Evolutionary conservation across 2,329 filamentous ascomycete species (phyloP).

Genomic region (Talaromyces sp.): DNA sequence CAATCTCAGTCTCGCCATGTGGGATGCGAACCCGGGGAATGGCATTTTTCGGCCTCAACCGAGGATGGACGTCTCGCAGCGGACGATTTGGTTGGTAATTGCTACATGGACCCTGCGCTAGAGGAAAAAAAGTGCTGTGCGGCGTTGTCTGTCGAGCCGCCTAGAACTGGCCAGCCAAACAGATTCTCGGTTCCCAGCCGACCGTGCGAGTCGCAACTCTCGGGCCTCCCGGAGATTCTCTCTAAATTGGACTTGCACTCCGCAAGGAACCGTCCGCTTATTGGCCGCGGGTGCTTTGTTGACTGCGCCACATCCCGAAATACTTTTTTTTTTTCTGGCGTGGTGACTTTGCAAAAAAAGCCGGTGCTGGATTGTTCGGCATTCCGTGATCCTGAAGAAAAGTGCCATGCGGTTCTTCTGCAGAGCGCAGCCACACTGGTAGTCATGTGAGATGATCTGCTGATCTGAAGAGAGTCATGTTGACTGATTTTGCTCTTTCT

Average conservation of each 20-base stretch:
- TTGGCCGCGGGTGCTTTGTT: neutral
- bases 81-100: neutral
- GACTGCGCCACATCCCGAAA: conserved; percentile 13
- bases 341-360: neutral
- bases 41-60: conserved; percentile 12
- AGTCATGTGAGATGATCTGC: too few species aligned
- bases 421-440: too few species aligned
- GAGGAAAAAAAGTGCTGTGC: neutral
- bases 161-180: conserved; percentile 22
- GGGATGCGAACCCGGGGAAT: conserved; percentile 18
- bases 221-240: conserved; percentile 12
- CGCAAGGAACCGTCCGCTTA: neutral
- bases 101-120: conserved; percentile 1
- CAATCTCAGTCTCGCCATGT: conserved; percentile 13
- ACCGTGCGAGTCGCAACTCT: conserved; percentile 7
- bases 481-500: too few species aligned
- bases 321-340: neutral
- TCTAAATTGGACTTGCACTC: conserved; percentile 5
- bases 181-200: conserved; percentile 29
- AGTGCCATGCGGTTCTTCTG: too few species aligned
- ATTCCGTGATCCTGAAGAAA: neutral
- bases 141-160: neutral
- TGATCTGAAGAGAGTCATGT: too few species aligned
- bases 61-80: conserved; percentile 1
- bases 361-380: neutral